Conservation (phyloP, 805 yeast species). For the Dipodascus albidus region DNA sequence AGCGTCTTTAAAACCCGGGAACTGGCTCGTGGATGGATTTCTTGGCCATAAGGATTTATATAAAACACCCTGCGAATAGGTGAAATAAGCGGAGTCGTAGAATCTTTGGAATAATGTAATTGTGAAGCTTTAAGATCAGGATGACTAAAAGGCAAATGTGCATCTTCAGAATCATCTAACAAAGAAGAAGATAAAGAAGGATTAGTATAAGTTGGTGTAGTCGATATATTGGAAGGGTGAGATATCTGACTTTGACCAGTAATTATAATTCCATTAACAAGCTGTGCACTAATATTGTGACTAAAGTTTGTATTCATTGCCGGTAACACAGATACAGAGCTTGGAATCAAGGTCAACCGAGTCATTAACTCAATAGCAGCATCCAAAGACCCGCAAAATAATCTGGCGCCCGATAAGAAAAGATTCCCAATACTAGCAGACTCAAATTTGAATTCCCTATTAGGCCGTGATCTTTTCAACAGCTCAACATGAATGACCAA, state of each 20-base stretch:
- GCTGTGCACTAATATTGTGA: constrained; percentile 71
- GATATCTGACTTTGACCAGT: constrained; percentile 92
- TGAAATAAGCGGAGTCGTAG: constrained; percentile 50
- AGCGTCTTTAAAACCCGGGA: constrained; percentile 45
- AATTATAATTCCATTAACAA: constrained; percentile 58
- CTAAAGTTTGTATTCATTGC: constrained; percentile 78
- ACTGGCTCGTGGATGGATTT: constrained; percentile 66
- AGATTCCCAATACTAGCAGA: constrained; percentile 79
- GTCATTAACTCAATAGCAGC: constrained; percentile 68
- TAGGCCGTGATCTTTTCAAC: constrained; percentile 49
- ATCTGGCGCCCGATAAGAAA: constrained; percentile 68
- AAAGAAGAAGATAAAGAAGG: constrained; percentile 4
- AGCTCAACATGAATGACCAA: constrained; percentile 72
- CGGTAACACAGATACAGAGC: constrained; percentile 50
- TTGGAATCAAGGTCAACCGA: constrained; percentile 49
- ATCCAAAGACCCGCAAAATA: constrained; percentile 76
- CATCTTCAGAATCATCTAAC: constrained; percentile 37
- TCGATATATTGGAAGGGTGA: constrained; percentile 43
- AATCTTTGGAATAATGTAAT: constrained; percentile 54
- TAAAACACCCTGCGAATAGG: constrained; percentile 67
- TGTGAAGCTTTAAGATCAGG: constrained; percentile 71
- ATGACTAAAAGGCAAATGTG: constrained; percentile 59
- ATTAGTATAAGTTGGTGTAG: constrained; percentile 5
- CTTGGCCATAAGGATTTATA: constrained; percentile 81
- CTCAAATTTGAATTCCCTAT: constrained; percentile 57